These are phyloP conservation scores for Globisporangium acanthophoron DNA, from an alignment of 352 stramenopile species.

Conservation along the genomic window DNA sequence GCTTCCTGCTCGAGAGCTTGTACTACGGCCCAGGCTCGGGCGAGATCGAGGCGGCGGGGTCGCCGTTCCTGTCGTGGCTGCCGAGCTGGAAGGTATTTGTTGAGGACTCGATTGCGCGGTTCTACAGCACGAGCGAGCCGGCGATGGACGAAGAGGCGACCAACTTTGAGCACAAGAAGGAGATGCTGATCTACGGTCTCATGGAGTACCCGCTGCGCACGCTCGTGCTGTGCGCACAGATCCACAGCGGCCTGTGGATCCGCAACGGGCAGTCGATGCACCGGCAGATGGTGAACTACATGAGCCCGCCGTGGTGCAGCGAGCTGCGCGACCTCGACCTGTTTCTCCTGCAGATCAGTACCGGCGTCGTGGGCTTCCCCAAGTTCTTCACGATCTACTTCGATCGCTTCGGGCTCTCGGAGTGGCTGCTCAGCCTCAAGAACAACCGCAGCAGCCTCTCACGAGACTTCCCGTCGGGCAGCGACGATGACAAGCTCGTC, in stretches of 20 bases:
- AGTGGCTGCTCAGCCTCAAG: conserved; percentile 65
- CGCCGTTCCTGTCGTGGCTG: conserved; percentile 27
- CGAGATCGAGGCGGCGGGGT: conserved; percentile 3
- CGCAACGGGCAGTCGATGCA: conserved; percentile 83
- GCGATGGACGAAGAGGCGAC: conserved; percentile 16
- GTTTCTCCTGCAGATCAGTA: conserved; percentile 64
- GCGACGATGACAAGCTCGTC: conserved; percentile 59
- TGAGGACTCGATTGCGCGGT: conserved; percentile 38
- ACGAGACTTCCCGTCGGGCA: conserved; percentile 19
- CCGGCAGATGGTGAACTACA: conserved; percentile 78
- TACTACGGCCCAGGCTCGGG: conserved; percentile 40
- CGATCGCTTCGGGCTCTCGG: conserved; percentile 69
- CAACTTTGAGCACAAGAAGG: conserved; percentile 34
- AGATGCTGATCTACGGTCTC: conserved; percentile 63
- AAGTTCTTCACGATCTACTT: conserved; percentile 81
- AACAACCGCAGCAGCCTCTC: conserved; percentile 45
- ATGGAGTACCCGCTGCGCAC: conserved; percentile 78
- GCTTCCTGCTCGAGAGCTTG: conserved; percentile 73
- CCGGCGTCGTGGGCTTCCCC: conserved; percentile 46
- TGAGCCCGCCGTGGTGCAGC: conserved; percentile 60
- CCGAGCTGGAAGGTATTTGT: conserved; percentile 46
- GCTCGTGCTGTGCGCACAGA: conserved; percentile 67
- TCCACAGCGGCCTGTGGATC: conserved; percentile 78
- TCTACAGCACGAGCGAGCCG: conserved; percentile 14
- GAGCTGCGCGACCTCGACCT: conserved; percentile 73